A percentile compares a stretch with the other conserved stretches of the same genome.
phyloP scores from a whole-genome alignment of 176 grass and related monocot species.

The Dactylis glomerata region DNA sequence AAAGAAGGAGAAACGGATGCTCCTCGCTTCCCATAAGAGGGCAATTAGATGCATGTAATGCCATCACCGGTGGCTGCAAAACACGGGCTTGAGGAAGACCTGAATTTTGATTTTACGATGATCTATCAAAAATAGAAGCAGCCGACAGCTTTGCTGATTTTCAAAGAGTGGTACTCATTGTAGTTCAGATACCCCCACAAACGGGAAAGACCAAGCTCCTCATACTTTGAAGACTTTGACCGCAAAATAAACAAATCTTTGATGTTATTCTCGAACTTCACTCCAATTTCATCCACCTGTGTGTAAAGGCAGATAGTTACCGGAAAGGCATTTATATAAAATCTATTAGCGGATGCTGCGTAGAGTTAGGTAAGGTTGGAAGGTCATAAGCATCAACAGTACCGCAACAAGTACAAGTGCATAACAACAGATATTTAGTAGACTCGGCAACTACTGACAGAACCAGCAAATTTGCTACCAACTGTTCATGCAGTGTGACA shows the following conservation, averaged over 20 bases:
- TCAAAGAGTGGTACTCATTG: conserved; percentile 68
- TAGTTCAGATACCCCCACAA: conserved; percentile 94
- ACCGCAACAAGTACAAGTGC: background rate
- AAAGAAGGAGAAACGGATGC: background rate
- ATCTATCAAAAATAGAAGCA: conserved; percentile 42
- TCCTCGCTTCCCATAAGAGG: background rate
- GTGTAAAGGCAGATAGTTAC: conserved; percentile 19
- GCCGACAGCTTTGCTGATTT: conserved; percentile 34
- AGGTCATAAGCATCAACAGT: background rate
- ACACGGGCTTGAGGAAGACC: background rate
- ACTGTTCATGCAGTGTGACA: background rate
- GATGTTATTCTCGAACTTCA: conserved; percentile 58
- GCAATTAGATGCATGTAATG: background rate
- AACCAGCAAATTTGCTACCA: background rate
- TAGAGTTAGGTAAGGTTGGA: background rate
- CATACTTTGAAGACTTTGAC: conserved; percentile 68
- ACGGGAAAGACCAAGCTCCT: conserved; percentile 63
- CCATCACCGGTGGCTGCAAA: background rate
- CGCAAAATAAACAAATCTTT: conserved; percentile 73
- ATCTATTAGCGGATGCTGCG: background rate
- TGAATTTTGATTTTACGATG: background rate
- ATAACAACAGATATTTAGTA: conserved; percentile 13
- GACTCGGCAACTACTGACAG: background rate
- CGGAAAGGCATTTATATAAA: conserved; percentile 6
- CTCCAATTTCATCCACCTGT: conserved; percentile 61